Evolutionary conservation across 2,329 filamentous ascomycete species (phyloP).

Genomic region (Cercospora sp.): DNA sequence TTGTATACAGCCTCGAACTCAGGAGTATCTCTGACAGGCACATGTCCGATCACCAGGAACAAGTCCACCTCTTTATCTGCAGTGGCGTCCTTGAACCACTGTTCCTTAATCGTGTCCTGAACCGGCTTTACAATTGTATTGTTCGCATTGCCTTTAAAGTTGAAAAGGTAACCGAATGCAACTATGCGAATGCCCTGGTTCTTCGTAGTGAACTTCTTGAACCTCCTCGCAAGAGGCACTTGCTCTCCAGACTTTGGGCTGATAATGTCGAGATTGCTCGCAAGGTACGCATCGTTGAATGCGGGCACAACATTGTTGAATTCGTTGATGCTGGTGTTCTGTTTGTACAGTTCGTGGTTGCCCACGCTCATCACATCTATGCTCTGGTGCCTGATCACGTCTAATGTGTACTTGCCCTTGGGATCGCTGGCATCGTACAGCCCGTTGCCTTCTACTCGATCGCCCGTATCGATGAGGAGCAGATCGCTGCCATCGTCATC

Average conservation of each 20-base stretch:
- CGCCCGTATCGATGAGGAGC: constrained; percentile 92
- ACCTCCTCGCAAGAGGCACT: constrained; percentile 77
- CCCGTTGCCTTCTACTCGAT: constrained; percentile 90
- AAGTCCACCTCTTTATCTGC: constrained; percentile 77
- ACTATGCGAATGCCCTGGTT: constrained; percentile 81
- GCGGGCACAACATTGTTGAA: constrained; percentile 78
- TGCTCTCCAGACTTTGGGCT: constrained; percentile 69
- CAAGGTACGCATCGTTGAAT: constrained; percentile 77
- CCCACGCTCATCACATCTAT: constrained; percentile 85
- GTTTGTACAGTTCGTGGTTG: constrained; percentile 93
- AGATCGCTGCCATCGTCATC: constrained; percentile 79
- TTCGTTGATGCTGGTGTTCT: constrained; percentile 74
- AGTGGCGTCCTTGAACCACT: constrained; percentile 87
- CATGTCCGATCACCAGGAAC: constrained; percentile 83
- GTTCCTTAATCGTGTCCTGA: constrained; percentile 74
- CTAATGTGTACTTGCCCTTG: constrained; percentile 84
- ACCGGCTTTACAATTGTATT: constrained; percentile 85
- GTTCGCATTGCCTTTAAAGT: constrained; percentile 87
- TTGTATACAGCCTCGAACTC: constrained; percentile 78
- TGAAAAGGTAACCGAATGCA: constrained; percentile 91
- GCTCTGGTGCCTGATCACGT: constrained; percentile 78
- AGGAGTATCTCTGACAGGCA: constrained; percentile 70
- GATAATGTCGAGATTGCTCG: constrained; percentile 89
- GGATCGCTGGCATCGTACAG: constrained; percentile 87
- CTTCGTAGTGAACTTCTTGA: constrained; percentile 87